Base-by-base conservation (phyloP, 2,329 filamentous ascomycete species). In the Aspergillus sojae region DNA sequence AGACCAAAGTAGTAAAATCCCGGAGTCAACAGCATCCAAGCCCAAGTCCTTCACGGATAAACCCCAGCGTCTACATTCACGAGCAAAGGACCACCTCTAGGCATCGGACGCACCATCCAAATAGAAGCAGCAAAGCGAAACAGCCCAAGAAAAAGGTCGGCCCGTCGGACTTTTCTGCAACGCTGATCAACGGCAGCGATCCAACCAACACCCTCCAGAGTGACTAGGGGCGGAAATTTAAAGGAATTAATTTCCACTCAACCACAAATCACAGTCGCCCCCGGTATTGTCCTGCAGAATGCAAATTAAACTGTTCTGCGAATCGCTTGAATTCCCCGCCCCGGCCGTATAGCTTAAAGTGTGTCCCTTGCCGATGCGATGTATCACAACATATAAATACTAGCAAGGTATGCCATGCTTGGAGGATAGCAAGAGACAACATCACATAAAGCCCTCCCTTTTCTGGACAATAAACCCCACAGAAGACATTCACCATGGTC, bases 401-500 rank as follows among this genome's bases (percentile, higher is more conserved):
- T 34, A 34, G 23, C 23, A 16, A 28, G 50, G 11, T 19, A n/a
- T 53, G 16, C 9, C 10, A 53, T 53, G 16, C 30, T 53, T n/a
- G 9, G 19, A 53, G 7, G 26, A 19, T 7, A 53, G 3, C 14
- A n/a, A n/a, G 16, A n/a, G 26, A n/a, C 28, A 53, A n/a, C 28
- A 23, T 34, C 28, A 52, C 9, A 30, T 32, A 16, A 46, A 16
- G 5, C 26, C 5, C 12, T 32, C 48, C 4, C 14, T 26, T 26
- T 52, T 10, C 7, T 16, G 7, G n/a, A 46, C 9, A n/a, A 23
- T 32, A 36, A 16, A 19, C 16, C 6, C 12, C 19, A 36, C 14
- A 21, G 34, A 21, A 48, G 23, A 7, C n/a, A 4, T 21, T n/a
- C 50, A 67, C 54, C 10, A 74, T 75, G 73, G 60, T 68, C 2